phyloP scores from a whole-genome alignment of 371 early-diverging fungal genomes.

The Circinella minor region DNA sequence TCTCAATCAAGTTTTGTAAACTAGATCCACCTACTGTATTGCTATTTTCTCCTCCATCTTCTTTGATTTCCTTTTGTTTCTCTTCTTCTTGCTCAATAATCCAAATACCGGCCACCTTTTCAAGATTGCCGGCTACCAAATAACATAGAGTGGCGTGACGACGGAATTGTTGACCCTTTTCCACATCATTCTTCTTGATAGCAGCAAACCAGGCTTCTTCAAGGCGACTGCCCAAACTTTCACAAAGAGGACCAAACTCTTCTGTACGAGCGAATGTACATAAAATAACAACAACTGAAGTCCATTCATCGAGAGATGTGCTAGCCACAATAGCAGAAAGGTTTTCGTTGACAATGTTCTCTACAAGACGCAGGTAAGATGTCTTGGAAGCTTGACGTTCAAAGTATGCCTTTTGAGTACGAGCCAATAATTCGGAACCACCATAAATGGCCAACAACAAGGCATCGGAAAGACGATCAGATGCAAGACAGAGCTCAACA shows the following conservation, averaged over 20 bases:
- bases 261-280: conserved; percentile 90
- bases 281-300: conserved; percentile 86
- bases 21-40: conserved; percentile 19
- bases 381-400: conserved; percentile 55
- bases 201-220: conserved; percentile 59
- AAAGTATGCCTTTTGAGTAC: conserved; percentile 89
- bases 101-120: conserved; percentile 89
- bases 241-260: conserved; percentile 74
- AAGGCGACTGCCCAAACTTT: conserved; percentile 72
- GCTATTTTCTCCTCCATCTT: conserved; percentile 7
- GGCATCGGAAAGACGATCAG: conserved; percentile 89
- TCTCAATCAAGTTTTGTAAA: conserved; percentile 87
- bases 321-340: conserved; percentile 81
- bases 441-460: conserved; percentile 90
- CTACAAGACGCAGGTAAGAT: conserved; percentile 83
- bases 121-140: conserved; percentile 87
- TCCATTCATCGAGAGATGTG: conserved; percentile 87
- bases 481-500: conserved; percentile 82
- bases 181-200: conserved; percentile 43
- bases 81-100: conserved; percentile 55
- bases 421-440: conserved; percentile 79
- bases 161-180: conserved; percentile 33
- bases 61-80: conserved; percentile 31
- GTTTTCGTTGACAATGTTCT: conserved; percentile 82
- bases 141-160: conserved; percentile 88